Percentiles rank a stretch among this genome's conserved stretches.
phyloP scores from a whole-genome alignment of 345 rosid genomes.

The Aurinia saxatilis region DNA sequence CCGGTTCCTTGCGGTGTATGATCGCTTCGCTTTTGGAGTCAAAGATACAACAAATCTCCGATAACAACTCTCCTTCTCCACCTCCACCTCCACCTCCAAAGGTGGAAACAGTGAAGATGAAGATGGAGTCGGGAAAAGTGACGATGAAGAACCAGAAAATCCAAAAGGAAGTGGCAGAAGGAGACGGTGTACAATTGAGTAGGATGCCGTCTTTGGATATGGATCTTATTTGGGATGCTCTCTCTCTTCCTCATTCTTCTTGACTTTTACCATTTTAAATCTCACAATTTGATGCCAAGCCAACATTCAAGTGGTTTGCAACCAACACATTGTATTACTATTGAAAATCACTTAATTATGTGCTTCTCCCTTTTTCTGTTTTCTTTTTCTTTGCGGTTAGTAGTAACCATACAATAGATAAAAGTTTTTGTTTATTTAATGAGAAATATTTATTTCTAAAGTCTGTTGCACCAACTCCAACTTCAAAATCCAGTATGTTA shows the following conservation, averaged over 20 bases:
- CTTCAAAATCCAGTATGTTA: conserved; percentile 12
- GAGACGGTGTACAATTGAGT: conserved; percentile 74
- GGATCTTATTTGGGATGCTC: conserved; percentile 96
- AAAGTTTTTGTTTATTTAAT: neutral
- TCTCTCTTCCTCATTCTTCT: conserved; percentile 48
- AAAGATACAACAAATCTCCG: conserved; percentile 27
- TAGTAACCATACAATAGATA: conserved; percentile 15
- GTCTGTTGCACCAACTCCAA: conserved; percentile 27
- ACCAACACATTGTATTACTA: conserved; percentile 7
- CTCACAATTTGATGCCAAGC: no score
- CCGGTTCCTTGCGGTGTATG: conserved; percentile 45
- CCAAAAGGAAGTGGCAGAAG: conserved; percentile 31
- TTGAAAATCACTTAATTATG: conserved; percentile 1
- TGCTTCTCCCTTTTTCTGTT: conserved; percentile 7
- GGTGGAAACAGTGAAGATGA: conserved; percentile 13
- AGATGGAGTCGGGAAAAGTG: conserved; percentile 34
- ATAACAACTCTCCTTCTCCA: conserved; percentile 17
- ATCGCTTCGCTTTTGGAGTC: conserved; percentile 28
- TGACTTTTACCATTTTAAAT: conserved; percentile 24
- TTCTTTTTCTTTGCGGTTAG: conserved; percentile 13
- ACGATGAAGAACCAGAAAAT: conserved; percentile 28
- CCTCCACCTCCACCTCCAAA: neutral
- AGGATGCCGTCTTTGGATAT: conserved; percentile 98
- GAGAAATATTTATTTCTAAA: neutral
- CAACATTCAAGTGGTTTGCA: no score